phyloP scores from a whole-genome alignment of 1,284 basidiomycete genomes.

The Sanghuangporus baumii region DNA sequence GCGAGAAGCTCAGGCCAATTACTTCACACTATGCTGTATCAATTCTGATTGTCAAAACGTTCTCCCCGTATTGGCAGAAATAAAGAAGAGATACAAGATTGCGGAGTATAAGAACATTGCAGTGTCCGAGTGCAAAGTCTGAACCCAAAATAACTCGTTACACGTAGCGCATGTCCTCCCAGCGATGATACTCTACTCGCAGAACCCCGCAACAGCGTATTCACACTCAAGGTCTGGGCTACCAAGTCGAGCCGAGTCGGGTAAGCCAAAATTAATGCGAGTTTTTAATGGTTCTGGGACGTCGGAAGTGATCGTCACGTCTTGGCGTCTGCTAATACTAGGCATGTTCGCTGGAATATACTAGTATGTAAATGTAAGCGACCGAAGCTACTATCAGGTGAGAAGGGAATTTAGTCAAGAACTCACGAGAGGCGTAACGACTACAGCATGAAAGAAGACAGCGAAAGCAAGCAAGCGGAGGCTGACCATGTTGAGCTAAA shows the following conservation, averaged over 20 bases:
- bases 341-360: neutral
- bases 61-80: too few relatives aligned
- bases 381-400: neutral
- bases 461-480: neutral
- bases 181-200: neutral
- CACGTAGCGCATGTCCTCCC: neutral
- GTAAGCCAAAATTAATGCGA: neutral
- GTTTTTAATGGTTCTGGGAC: neutral
- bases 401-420: neutral
- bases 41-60: too few relatives aligned
- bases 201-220: conserved; percentile 3
- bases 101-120: too few relatives aligned
- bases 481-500: conserved; percentile 1
- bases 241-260: conserved; percentile 2
- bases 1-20: too few relatives aligned
- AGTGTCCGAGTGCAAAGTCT: neutral
- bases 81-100: too few relatives aligned
- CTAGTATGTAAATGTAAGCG: neutral
- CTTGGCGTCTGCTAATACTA: neutral
- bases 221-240: neutral
- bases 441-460: conserved; percentile 1
- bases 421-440: conserved; percentile 1
- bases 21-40: too few relatives aligned
- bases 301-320: neutral
- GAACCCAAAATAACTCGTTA: neutral